phyloP scores from a whole-genome alignment of 2,329 filamentous ascomycete species.

The Aspergillus chevalieri region DNA sequence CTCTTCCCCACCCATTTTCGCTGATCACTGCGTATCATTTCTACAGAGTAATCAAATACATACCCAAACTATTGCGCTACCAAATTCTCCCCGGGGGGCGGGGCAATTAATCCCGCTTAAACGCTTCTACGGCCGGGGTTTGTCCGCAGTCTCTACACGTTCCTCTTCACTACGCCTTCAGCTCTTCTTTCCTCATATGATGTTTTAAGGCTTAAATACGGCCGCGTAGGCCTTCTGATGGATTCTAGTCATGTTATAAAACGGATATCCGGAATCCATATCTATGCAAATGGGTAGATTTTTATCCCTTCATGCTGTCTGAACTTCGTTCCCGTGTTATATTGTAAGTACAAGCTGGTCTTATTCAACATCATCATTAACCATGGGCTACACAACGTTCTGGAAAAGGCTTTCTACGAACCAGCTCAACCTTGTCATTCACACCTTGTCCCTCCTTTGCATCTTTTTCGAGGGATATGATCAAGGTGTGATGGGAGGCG shows the following conservation, averaged over 20 bases:
- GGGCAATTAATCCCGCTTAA: neutral
- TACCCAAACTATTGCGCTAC: neutral
- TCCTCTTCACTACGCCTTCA: neutral
- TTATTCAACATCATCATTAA: neutral
- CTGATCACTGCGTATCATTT: neutral
- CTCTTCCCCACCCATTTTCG: neutral
- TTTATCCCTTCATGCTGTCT: neutral
- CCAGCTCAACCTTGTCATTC: conserved; percentile 38
- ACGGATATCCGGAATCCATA: neutral
- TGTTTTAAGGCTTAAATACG: neutral
- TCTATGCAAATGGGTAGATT: neutral
- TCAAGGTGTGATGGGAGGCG: conserved; percentile 50
- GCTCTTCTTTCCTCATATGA: neutral
- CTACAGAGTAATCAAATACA: too few relatives aligned
- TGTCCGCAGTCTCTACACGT: neutral
- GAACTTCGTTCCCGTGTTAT: neutral
- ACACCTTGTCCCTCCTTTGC: conserved; percentile 26
- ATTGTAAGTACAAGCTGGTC: neutral
- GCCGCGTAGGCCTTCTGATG: neutral
- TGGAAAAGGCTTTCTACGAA: conserved; percentile 41
- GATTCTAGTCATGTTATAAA: neutral
- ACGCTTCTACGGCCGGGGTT: neutral
- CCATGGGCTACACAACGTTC: conserved; percentile 35
- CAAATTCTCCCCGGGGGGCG: neutral
- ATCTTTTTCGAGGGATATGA: conserved; percentile 46